Percentiles rank a stretch among this genome's conserved stretches.
Conservation (phyloP, 176 grass and related monocot genomes). For the Coix lacrymajobi region DNA sequence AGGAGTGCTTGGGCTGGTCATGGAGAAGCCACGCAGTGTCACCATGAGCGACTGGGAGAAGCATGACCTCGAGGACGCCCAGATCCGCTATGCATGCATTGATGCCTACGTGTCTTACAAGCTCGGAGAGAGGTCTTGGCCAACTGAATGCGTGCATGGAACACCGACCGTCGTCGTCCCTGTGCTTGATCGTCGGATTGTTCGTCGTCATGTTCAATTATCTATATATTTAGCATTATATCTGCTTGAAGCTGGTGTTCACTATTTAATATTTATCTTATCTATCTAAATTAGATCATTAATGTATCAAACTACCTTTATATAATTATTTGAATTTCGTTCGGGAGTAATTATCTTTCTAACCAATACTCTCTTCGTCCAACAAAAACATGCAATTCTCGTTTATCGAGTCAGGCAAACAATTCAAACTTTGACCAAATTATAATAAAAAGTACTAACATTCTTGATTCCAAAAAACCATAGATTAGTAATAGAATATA, state of each 20-base stretch:
- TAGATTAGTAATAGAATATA: too few species aligned
- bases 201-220: background rate
- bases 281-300: background rate
- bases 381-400: too few species aligned
- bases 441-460: too few species aligned
- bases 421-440: too few species aligned
- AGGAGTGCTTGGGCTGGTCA: conserved; percentile 40
- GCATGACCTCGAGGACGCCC: conserved; percentile 1
- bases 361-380: too few species aligned
- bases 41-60: conserved; percentile 60
- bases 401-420: too few species aligned
- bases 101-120: conserved; percentile 62
- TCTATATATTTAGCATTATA: background rate
- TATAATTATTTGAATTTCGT: background rate
- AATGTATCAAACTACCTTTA: background rate
- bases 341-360: too few species aligned
- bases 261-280: background rate
- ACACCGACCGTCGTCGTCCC: background rate
- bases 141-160: background rate
- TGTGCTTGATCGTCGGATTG: background rate
- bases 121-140: conserved; percentile 32
- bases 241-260: background rate
- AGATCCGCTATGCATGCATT: conserved; percentile 49
- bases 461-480: too few species aligned
- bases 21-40: conserved; percentile 39